Percentiles rank a stretch among this genome's conserved stretches.
These are phyloP conservation scores for Tetracentron sinense DNA, from an alignment of 164 flowering plant genomes.

Conservation along the genomic window DNA sequence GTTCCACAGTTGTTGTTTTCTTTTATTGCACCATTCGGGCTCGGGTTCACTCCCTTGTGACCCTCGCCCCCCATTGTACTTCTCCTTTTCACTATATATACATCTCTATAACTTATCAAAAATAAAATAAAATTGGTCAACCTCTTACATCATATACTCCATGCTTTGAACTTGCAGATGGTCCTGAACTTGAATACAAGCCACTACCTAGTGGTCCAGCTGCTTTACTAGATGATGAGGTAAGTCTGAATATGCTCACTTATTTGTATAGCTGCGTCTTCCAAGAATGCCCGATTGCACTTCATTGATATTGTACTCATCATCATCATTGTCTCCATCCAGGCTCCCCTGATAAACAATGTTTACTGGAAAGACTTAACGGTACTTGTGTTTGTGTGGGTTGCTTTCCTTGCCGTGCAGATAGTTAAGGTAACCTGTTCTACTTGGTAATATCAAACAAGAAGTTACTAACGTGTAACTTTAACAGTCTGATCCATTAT, in stretches of 20 bases:
- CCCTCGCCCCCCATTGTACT: too few relatives aligned
- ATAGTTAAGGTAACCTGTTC: conserved; percentile 41
- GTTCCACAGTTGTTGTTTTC: too few relatives aligned
- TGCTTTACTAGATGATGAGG: conserved; percentile 31
- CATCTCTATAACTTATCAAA: too few relatives aligned
- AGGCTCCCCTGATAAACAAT: conserved; percentile 51
- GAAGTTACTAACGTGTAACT: too few relatives aligned
- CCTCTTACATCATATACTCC: not conserved
- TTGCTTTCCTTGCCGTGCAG: conserved; percentile 61
- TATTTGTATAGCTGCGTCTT: not conserved
- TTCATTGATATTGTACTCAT: not conserved
- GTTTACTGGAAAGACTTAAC: conserved; percentile 57
- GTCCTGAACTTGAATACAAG: conserved; percentile 32
- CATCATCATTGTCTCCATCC: conserved; percentile 8
- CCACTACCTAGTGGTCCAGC: conserved; percentile 44
- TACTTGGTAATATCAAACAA: not conserved
- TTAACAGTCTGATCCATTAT: not conserved
- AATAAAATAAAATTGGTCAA: not conserved
- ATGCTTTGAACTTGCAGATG: conserved; percentile 32
- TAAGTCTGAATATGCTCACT: conserved; percentile 14
- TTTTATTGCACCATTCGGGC: too few relatives aligned
- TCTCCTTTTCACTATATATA: too few relatives aligned
- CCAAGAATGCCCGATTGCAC: not conserved
- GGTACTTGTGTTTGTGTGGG: conserved; percentile 61
- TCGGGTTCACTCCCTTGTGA: too few relatives aligned